Evolutionary conservation across 2,329 filamentous ascomycete species (phyloP), one percentile per base, ranked within the genome.

Genomic region (Neurospora crassa): DNA sequence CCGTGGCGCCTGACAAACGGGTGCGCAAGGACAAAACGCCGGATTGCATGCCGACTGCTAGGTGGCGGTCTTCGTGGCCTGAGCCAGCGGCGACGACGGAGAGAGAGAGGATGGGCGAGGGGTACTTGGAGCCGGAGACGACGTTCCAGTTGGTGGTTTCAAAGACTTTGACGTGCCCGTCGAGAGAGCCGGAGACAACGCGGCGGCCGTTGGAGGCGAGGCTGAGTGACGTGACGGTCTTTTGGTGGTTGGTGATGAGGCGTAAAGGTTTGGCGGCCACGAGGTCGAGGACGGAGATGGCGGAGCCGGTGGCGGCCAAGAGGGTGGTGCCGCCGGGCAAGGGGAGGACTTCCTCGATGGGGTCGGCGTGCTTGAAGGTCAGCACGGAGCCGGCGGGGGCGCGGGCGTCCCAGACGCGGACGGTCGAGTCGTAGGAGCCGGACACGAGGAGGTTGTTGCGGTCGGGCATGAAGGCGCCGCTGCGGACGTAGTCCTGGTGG

Each of bases 161-260:
- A 77, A 97, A 98, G 47, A 99, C 89, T 83, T 99, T 99, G 83
- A 98, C 90, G 81, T 98, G 96, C 11, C 96, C 96, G 80, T 99
- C 96, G 67, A 99, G 86, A 24, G 91, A 94, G 81, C 94, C 96
- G 74, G 91, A 94, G 70, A 99, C 88, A 71, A 99, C 86, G 69
- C 96, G 89, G 69, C 89, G 89, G 67, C 92, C 92, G 75, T 92
- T 89, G 67, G 93, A 94, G 8, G 94, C 94, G 42, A 96, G 84
- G 69, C 91, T 90, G 70, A 99, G 86, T 8, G 92, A 90, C 0
- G 96, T 98, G 72, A 99, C 94, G 0, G 96, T 97, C 88, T 98
- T 99, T 79, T 99, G 96, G 81, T 99, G 96, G 79, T 96, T 98
- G 76, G 90, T 91, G 74, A 99, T 90, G 78, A 97, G 85, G 76